A percentile compares a stretch with the other conserved stretches of the same genome.
These are phyloP conservation scores for Vachellia pachyceras DNA, from an alignment of 306 rosid species.

Conservation along the genomic window DNA sequence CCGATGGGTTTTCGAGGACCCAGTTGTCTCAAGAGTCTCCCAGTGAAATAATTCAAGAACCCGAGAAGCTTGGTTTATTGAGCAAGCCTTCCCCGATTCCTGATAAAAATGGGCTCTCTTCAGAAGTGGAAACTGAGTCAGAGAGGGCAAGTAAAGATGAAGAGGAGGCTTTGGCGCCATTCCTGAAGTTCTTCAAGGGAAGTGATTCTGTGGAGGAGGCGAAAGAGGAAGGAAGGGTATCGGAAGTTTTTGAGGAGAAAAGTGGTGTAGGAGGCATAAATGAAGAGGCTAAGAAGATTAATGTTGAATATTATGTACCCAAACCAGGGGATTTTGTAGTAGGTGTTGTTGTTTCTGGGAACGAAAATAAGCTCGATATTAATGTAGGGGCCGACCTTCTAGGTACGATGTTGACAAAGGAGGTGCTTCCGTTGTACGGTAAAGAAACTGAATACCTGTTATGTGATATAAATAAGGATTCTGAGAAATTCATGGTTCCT, in stretches of 20 bases:
- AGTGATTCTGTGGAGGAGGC: constrained; percentile 50
- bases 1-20: constrained; percentile 63
- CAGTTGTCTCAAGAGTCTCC: constrained; percentile 46
- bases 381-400: constrained; percentile 88
- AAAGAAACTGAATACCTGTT: constrained; percentile 85
- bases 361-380: constrained; percentile 87
- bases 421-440: constrained; percentile 87
- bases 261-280: constrained; percentile 33
- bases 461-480: constrained; percentile 64
- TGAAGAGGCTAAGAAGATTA: constrained; percentile 57
- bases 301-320: constrained; percentile 89
- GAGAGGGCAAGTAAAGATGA: constrained; percentile 48
- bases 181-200: constrained; percentile 80
- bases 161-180: constrained; percentile 86
- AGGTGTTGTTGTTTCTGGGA: constrained; percentile 92
- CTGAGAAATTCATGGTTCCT: constrained; percentile 56
- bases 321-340: constrained; percentile 92
- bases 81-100: constrained; percentile 74
- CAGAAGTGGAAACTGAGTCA: constrained; percentile 50
- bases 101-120: constrained; percentile 43
- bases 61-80: constrained; percentile 69
- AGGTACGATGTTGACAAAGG: constrained; percentile 97
- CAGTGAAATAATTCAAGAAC: constrained; percentile 51
- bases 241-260: constrained; percentile 54
- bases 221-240: constrained; percentile 43